Evolutionary conservation across 176 grass and related monocot species (phyloP).

Genomic region (Phragmites australis): DNA sequence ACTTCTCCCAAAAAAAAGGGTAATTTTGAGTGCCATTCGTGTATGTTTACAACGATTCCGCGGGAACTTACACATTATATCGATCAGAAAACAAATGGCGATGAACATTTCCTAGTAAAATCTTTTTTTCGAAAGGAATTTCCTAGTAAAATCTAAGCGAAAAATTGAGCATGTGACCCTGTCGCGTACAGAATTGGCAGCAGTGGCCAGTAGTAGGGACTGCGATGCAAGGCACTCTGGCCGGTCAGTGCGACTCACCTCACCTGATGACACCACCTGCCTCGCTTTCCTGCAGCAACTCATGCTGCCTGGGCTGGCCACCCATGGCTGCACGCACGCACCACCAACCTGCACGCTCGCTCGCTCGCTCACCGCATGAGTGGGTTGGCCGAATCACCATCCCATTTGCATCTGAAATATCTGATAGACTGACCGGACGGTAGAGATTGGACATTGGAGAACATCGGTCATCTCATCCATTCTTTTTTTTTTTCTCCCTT

Average conservation of each 20-base stretch:
- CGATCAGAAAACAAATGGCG: not conserved
- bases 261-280: constrained; percentile 12
- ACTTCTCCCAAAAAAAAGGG: not conserved
- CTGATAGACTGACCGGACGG: not conserved
- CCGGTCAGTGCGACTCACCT: not conserved
- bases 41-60: not conserved
- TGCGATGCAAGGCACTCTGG: not conserved
- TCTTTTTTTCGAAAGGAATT: no score
- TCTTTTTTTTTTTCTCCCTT: no score
- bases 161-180: not conserved
- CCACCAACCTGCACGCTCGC: no score
- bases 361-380: no score
- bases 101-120: no score
- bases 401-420: not conserved
- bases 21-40: not conserved
- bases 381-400: not conserved
- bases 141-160: not conserved
- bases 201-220: not conserved
- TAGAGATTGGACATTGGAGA: no score
- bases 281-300: constrained; percentile 34
- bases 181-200: not conserved
- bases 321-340: no score
- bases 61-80: not conserved
- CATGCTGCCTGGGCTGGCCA: not conserved
- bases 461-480: no score